Evolutionary conservation across 2,329 filamentous ascomycete genomes (phyloP), one percentile per base, ranked within the genome.

Genomic region (Alternaria panax): DNA sequence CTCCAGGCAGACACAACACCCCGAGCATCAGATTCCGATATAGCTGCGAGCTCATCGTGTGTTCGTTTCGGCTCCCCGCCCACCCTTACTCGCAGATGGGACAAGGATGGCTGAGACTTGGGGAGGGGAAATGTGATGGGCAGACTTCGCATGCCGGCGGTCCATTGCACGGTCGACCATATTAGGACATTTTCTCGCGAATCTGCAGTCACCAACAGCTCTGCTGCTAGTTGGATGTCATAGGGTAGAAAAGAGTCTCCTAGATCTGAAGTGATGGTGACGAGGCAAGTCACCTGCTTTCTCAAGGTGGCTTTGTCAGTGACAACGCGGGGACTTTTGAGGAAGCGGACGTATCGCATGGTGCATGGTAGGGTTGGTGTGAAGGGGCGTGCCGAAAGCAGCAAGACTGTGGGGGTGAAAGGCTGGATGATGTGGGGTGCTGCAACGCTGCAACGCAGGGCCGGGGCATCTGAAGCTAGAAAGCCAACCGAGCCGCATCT

Each of bases 261-360:
- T 7, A 92, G 80, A 70, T 92, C 89, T 24, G 88, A 90, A 11
- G 88, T 89, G 70, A 91, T 83, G 38, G 88, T 89, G 59, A 91
- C 80, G 28, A 87, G 80, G 43, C 69, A 73, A 25, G 48, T 54
- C 18, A 75, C 57, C 4, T 68, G 52, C 8, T 30, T 25, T 43
- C 59, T 69, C 9, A 59, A 53, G 1, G 66, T 45, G 12, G 62
- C 54, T 56, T 82, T 71, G 28, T 79, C 78, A 25, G 71, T 59
- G 41, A 74, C 69, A 40, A 83, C 76, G 54, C 81, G 80, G 9
- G 89, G 88, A 2, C 85, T 80, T 69, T 90, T 91, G 66, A 92
- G 81, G 68, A 91, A 90, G 61, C 89, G 88, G 68, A 91, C 81
- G 73, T 89, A 90, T 64, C 87, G 70, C 78, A 80, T 80, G 32